These are phyloP conservation scores for Sodiomyces alkalinus DNA, from an alignment of 2,329 filamentous ascomycete species.

Conservation along the genomic window DNA sequence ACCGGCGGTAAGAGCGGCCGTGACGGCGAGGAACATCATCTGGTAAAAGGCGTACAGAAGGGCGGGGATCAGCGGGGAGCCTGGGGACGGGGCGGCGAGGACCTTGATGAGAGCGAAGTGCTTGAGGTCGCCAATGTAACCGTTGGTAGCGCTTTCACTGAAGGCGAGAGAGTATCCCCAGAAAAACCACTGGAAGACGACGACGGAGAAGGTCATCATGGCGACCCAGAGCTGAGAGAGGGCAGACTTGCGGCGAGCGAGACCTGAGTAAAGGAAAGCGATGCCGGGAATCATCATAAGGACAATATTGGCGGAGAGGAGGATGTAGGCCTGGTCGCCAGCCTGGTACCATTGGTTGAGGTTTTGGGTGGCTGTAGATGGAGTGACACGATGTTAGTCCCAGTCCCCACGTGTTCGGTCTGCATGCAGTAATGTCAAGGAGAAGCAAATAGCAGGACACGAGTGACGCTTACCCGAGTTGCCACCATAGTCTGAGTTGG, in stretches of 20 bases:
- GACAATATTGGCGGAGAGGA: constrained; percentile 82
- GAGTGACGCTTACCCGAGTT: constrained; percentile 52
- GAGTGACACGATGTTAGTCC: constrained; percentile 1
- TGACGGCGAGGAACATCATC: constrained; percentile 97
- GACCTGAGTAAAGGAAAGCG: constrained; percentile 91
- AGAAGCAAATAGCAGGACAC: constrained; percentile 1
- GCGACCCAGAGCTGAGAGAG: constrained; percentile 94
- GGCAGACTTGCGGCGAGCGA: constrained; percentile 94
- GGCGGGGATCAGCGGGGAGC: constrained; percentile 75
- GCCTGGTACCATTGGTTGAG: constrained; percentile 90
- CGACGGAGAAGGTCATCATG: constrained; percentile 82
- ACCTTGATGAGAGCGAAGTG: constrained; percentile 84
- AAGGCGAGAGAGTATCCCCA: constrained; percentile 97
- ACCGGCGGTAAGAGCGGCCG: constrained; percentile 79
- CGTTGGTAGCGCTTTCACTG: constrained; percentile 64
- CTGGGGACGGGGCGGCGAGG: constrained; percentile 69
- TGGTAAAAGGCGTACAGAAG: constrained; percentile 92
- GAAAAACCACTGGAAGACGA: constrained; percentile 98
- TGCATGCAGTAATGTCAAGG: background rate
- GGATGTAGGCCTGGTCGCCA: constrained; percentile 88
- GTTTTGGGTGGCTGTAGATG: constrained; percentile 55
- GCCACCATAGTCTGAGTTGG: constrained; percentile 50
- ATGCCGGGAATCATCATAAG: constrained; percentile 94
- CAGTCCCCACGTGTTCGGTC: background rate
- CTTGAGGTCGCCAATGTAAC: constrained; percentile 80